phyloP scores from a whole-genome alignment of 2,329 filamentous ascomycete genomes.

The Ophiostoma quercus region DNA sequence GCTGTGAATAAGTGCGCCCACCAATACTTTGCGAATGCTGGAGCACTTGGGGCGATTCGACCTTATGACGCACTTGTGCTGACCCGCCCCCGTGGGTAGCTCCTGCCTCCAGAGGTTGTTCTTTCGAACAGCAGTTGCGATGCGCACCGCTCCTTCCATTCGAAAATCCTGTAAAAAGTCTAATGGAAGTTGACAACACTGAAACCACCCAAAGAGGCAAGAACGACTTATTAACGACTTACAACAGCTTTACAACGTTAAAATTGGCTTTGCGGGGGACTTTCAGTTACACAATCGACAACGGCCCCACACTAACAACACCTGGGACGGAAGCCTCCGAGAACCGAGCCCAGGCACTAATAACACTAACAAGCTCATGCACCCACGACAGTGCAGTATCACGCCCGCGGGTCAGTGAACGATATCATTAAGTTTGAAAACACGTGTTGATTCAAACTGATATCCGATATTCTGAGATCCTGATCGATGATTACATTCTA shows the following conservation, averaged over 20 bases:
- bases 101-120: background rate
- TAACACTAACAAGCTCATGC: background rate
- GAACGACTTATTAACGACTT: no score
- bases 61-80: constrained; percentile 2
- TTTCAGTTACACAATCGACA: background rate
- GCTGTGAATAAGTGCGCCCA: background rate
- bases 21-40: background rate
- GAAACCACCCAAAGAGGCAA: background rate
- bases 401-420: background rate
- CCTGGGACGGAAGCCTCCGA: constrained; percentile 21
- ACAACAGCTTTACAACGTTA: background rate
- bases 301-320: background rate
- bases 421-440: background rate
- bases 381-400: background rate
- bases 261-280: background rate
- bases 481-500: background rate
- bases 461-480: background rate
- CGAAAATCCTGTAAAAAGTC: background rate
- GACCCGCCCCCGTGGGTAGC: background rate
- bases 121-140: background rate
- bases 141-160: background rate
- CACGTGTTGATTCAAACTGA: background rate
- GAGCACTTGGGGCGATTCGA: background rate
- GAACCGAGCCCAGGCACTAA: constrained; percentile 14
- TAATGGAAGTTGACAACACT: background rate